Evolutionary conservation across 2,329 filamentous ascomycete species (phyloP).

Genomic region (Chaetomiaceae sp.): DNA sequence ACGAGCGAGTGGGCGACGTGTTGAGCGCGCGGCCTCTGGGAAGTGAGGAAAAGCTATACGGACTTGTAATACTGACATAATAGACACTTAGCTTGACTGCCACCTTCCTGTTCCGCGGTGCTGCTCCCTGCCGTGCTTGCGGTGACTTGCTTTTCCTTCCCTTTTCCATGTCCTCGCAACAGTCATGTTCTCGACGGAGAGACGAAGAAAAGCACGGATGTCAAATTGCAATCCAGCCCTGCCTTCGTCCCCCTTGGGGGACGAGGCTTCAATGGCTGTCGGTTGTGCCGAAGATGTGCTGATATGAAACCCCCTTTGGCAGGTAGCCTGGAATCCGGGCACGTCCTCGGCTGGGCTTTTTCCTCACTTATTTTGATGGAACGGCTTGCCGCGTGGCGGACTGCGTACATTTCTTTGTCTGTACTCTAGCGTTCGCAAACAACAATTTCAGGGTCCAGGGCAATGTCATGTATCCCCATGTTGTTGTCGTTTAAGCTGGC

Average conservation of each 20-base stretch:
- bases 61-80: constrained; percentile 12
- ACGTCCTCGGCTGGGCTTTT: constrained; percentile 22
- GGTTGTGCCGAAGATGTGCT: constrained; percentile 99
- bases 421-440: background rate
- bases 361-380: background rate
- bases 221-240: constrained; percentile 95
- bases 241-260: constrained; percentile 31
- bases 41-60: background rate
- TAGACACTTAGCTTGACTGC: background rate
- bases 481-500: background rate
- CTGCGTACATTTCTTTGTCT: constrained; percentile 26
- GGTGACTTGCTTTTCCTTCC: background rate
- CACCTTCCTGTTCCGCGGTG: background rate
- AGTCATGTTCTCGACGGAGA: too few species aligned
- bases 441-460: too few species aligned
- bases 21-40: background rate
- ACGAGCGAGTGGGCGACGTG: constrained; percentile 2
- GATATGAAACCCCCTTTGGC: constrained; percentile 53
- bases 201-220: constrained; percentile 74
- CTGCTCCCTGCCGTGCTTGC: background rate
- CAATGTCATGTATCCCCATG: too few species aligned
- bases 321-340: constrained; percentile 34
- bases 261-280: constrained; percentile 60
- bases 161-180: too few species aligned
- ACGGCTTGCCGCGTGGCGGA: constrained; percentile 24